A percentile compares a stretch with the other conserved stretches of the same genome.
Evolutionary conservation across 768 basidiomycete species (phyloP).

Genomic region (Amanita molliuscula): DNA sequence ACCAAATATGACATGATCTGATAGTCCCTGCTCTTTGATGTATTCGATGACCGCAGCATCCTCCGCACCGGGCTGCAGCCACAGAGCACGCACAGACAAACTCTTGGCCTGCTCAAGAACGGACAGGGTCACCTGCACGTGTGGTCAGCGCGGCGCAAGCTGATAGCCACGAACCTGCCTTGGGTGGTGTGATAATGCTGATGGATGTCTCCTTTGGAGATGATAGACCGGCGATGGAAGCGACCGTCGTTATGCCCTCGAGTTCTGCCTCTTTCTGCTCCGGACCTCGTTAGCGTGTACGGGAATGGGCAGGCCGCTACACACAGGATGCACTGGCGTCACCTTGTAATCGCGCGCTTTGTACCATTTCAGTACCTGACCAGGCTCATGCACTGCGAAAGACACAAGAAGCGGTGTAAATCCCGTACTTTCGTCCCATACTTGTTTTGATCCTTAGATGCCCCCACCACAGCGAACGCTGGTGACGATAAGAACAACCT

Average conservation of each 20-base stretch:
- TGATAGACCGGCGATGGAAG: constrained; percentile 44
- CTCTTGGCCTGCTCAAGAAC: constrained; percentile 58
- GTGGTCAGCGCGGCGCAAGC: neutral
- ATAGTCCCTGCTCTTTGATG: constrained; percentile 54
- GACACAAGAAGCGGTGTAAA: neutral
- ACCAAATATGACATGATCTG: constrained; percentile 63
- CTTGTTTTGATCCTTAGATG: constrained; percentile 70
- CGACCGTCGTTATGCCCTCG: constrained; percentile 51
- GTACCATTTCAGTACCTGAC: constrained; percentile 77
- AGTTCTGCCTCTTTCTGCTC: constrained; percentile 58
- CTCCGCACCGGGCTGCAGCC: constrained; percentile 87
- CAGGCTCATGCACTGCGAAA: neutral
- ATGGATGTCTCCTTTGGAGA: constrained; percentile 59
- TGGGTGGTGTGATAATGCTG: constrained; percentile 70
- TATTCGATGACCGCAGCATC: constrained; percentile 53
- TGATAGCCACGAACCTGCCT: constrained; percentile 26
- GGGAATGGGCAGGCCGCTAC: constrained; percentile 13
- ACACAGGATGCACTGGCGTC: constrained; percentile 67
- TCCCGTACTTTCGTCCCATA: constrained; percentile 60
- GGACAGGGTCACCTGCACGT: constrained; percentile 52
- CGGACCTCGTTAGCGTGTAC: constrained; percentile 3
- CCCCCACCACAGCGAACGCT: constrained; percentile 71
- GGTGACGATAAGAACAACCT: constrained; percentile 56
- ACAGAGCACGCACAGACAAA: constrained; percentile 66
- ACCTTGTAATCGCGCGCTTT: constrained; percentile 44